Evolutionary conservation across 176 grass and related monocot genomes (phyloP), one percentile per base, ranked within the genome.

Genomic region (Oryza punctata): DNA sequence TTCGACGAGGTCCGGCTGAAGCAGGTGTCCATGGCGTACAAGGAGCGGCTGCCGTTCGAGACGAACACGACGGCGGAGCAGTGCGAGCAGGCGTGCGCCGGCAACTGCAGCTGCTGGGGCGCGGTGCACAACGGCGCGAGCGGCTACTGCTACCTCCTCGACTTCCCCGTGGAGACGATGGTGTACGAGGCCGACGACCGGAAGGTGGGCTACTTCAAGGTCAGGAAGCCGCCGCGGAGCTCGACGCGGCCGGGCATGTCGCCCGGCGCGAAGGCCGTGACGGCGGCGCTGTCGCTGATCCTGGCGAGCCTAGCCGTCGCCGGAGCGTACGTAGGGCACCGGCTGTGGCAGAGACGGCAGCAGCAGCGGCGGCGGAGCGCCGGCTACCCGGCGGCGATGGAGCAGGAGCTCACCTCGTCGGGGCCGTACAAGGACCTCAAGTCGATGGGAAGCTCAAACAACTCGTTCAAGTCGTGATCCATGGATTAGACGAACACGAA

Each of bases 171-270:
- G 41, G 72, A 91, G 79, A 94, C 92, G 61, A 10, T 94, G 45
- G 76, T 87, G 84, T 90, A 90, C 63, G 83, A 82, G 23, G 82
- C 87, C 10, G 89, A 91, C 69, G 84, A 89, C 65, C 54, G 61
- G 37, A 90, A 94, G 84, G 44, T 87, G 69, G 92, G 89, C 4
- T 91, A 89, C 72, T 94, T 94, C 67, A 94, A 94, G 86, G 32
- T 91, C 78, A 78, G 84, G 84, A 86, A 26, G 81, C 1, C 11
- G 66, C 3, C 11, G 66, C 3, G 10, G 25, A 46, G 41, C 24
- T 1, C 60, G 13, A 3, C 32, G 72, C 60, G 40, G n/a, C 4
- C 12, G 49, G 67, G 15, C 78, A 85, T 88, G 82, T 72, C 71
- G 27, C 35, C 27, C 7, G 83, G 30, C 13, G 67, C 30, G 59